These are phyloP conservation scores for Ophiostoma novo-ulmi DNA, from an alignment of 2,329 filamentous ascomycete genomes.

Conservation along the genomic window DNA sequence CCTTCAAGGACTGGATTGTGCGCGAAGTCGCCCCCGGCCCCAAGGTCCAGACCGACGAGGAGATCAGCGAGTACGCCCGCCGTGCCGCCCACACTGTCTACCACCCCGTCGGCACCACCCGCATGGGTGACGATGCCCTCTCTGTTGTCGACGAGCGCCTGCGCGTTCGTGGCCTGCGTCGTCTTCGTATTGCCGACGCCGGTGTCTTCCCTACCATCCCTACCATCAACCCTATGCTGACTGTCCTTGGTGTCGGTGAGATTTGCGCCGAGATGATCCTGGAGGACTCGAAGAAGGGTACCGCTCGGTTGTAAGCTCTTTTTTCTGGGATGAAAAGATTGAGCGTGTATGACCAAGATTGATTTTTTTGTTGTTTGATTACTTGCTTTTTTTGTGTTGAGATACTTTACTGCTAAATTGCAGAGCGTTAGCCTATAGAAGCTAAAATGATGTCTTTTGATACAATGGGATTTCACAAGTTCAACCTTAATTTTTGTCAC, in stretches of 20 bases:
- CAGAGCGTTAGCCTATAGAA: constrained; percentile 6
- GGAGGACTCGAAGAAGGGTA: constrained; percentile 52
- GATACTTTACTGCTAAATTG: constrained; percentile 11
- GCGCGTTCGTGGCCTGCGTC: constrained; percentile 36
- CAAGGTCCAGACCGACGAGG: constrained; percentile 51
- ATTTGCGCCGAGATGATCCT: constrained; percentile 78
- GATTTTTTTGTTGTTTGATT: neutral
- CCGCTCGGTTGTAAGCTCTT: constrained; percentile 11
- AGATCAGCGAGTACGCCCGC: constrained; percentile 28
- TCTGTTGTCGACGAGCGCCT: constrained; percentile 28
- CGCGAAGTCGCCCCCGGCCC: constrained; percentile 57
- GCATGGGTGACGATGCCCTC: constrained; percentile 28
- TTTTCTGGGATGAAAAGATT: neutral
- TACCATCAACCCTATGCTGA: constrained; percentile 54
- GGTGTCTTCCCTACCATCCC: constrained; percentile 29
- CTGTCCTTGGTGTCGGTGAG: constrained; percentile 78
- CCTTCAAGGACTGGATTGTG: constrained; percentile 27
- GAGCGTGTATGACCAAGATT: neutral
- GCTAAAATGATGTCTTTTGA: neutral
- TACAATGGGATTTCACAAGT: neutral
- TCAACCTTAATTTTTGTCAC: neutral
- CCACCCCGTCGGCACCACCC: constrained; percentile 28
- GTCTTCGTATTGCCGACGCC: constrained; percentile 29
- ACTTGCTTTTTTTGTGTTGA: neutral
- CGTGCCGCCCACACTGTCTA: constrained; percentile 27